phyloP scores from a whole-genome alignment of 225 moss, liverwort and hornwort species.

The Antitrichia curtipendula region DNA sequence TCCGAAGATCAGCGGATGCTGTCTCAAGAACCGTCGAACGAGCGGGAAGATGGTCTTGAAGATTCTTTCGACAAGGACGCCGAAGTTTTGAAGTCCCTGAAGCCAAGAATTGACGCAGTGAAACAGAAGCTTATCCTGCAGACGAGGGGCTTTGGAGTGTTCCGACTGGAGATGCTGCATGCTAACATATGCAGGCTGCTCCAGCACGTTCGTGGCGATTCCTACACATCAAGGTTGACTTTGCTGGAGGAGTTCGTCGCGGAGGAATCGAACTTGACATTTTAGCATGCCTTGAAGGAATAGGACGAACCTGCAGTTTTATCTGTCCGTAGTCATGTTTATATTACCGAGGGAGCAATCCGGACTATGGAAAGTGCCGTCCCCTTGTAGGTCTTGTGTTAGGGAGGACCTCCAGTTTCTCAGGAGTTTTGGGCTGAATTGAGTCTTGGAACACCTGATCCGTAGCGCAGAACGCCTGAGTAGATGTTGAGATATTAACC shows the following conservation, averaged over 20 bases:
- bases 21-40: neutral
- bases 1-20: conserved; percentile 10
- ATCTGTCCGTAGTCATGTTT: neutral
- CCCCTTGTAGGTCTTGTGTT: neutral
- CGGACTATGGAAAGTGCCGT: neutral
- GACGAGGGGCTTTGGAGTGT: conserved; percentile 55
- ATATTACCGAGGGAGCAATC: neutral
- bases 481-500: neutral
- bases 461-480: neutral
- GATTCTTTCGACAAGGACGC: conserved; percentile 7
- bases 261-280: conserved; percentile 15
- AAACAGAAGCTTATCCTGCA: conserved; percentile 35
- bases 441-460: neutral
- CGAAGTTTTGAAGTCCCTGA: conserved; percentile 21
- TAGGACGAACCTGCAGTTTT: neutral
- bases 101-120: conserved; percentile 28
- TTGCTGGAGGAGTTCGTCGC: conserved; percentile 31
- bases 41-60: conserved; percentile 14
- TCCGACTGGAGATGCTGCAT: conserved; percentile 66
- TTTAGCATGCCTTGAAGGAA: neutral
- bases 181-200: conserved; percentile 46
- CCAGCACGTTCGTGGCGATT: conserved; percentile 26
- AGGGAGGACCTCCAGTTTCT: neutral
- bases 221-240: conserved; percentile 29
- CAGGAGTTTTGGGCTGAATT: neutral